Conservation (phyloP, 202 grass and related monocot genomes). For the Setaria italica region DNA sequence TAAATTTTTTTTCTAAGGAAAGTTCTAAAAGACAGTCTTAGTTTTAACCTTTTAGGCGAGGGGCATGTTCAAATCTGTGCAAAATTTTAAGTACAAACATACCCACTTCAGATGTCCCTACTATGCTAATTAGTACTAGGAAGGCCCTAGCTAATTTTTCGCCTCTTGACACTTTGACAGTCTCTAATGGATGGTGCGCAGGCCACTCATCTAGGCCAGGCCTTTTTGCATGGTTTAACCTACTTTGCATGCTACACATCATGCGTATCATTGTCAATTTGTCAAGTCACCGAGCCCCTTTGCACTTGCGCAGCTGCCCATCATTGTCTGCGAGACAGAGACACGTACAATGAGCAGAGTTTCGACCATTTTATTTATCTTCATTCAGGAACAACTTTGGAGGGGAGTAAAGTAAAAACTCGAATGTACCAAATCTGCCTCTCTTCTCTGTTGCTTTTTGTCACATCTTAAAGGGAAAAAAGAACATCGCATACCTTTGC, state of each 20-base stretch:
- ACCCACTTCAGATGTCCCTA: too few relatives aligned
- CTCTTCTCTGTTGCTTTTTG: conserved; percentile 5
- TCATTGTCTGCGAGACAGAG: background rate
- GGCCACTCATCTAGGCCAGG: background rate
- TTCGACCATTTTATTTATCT: background rate
- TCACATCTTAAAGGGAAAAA: background rate
- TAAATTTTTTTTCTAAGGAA: too few relatives aligned
- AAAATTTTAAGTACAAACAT: too few relatives aligned
- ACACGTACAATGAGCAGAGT: background rate
- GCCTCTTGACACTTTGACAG: too few relatives aligned
- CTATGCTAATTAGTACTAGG: too few relatives aligned
- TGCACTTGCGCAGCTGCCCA: background rate
- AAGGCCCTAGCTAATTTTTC: background rate
- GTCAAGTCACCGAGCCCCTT: background rate
- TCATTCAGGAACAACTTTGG: background rate
- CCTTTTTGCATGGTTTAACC: conserved; percentile 5
- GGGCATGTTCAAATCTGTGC: too few relatives aligned
- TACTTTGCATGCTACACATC: background rate
- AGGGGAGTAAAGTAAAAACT: background rate
- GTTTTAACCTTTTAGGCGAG: too few relatives aligned
- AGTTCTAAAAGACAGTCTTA: too few relatives aligned
- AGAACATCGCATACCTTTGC: background rate
- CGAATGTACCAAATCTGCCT: background rate
- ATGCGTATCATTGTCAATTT: background rate
- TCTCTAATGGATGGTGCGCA: background rate